Percentiles rank a stretch among this genome's conserved stretches.
phyloP scores from a whole-genome alignment of 163 green algal genomes.

The Trebouxia gelatinosa region DNA sequence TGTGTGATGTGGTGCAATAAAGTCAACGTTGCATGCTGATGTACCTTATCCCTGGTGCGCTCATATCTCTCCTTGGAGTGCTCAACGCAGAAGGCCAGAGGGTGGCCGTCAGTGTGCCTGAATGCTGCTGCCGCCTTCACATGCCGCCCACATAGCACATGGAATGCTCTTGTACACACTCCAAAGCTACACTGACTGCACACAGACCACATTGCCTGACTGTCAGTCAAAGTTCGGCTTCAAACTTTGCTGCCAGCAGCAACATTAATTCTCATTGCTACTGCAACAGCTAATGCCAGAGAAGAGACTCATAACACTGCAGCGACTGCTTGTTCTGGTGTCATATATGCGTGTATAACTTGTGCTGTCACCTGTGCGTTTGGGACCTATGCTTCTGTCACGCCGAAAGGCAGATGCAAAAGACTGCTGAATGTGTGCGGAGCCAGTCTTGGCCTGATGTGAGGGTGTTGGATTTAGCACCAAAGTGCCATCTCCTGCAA shows the following conservation, averaged over 20 bases:
- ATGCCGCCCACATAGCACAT: constrained; percentile 44
- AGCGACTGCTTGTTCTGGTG: too few species aligned
- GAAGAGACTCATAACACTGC: too few species aligned
- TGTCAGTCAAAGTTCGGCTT: neutral
- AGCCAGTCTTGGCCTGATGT: constrained; percentile 1
- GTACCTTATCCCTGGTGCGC: constrained; percentile 13
- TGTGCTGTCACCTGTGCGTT: constrained; percentile 17
- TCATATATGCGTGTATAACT: too few species aligned
- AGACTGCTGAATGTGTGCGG: neutral
- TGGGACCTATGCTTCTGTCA: constrained; percentile 21
- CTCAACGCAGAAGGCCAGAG: constrained; percentile 44
- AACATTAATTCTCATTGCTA: too few species aligned
- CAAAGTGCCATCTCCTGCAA: constrained; percentile 14
- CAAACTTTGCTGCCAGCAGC: too few species aligned
- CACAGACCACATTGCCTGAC: neutral
- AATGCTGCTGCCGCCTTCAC: constrained; percentile 31
- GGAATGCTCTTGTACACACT: constrained; percentile 42
- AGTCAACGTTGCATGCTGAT: neutral
- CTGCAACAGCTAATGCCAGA: too few species aligned
- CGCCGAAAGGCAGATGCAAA: constrained; percentile 30
- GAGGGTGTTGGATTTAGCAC: constrained; percentile 14
- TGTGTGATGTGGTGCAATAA: neutral
- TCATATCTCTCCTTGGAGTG: constrained; percentile 39
- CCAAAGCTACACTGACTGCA: constrained; percentile 46
- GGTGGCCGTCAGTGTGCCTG: constrained; percentile 36